Conservation (phyloP, 305 asterid genomes). For the Fraxinus ornus region DNA sequence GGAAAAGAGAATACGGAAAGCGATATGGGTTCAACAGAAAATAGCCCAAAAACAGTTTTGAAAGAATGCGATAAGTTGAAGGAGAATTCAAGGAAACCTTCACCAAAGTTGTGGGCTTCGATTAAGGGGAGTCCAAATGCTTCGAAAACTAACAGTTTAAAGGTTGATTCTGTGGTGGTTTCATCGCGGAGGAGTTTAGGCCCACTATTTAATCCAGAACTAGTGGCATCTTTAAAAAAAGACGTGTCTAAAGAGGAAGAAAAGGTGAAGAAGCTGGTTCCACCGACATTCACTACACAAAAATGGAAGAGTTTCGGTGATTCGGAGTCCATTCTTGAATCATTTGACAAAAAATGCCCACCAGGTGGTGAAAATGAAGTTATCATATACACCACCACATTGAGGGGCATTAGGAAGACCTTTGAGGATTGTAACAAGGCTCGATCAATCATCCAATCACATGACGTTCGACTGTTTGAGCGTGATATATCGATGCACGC, state of each 20-base stretch:
- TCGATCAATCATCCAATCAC: conserved; percentile 62
- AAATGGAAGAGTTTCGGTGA: conserved; percentile 25
- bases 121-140: conserved; percentile 48
- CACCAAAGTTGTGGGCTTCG: conserved; percentile 58
- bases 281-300: conserved; percentile 9
- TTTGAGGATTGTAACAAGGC: conserved; percentile 79
- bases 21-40: conserved; percentile 27
- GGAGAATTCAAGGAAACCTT: conserved; percentile 41
- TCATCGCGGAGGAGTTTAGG: conserved; percentile 50
- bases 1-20: conserved; percentile 68
- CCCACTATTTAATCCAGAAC: conserved; percentile 61
- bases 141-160: conserved; percentile 38
- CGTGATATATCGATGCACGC: conserved; percentile 82
- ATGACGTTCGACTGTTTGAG: conserved; percentile 47
- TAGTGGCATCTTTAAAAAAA: conserved; percentile 44
- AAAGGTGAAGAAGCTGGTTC: conserved; percentile 50
- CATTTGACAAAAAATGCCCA: conserved; percentile 52
- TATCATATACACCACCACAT: conserved; percentile 64
- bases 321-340: conserved; percentile 35
- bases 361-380: conserved; percentile 64
- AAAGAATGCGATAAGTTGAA: conserved; percentile 38
- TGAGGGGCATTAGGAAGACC: conserved; percentile 83
- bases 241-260: conserved; percentile 52
- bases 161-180: conserved; percentile 43
- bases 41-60: conserved; percentile 50